Base-by-base conservation (phyloP, 768 basidiomycete species). In the Sarcodon aspratus region DNA sequence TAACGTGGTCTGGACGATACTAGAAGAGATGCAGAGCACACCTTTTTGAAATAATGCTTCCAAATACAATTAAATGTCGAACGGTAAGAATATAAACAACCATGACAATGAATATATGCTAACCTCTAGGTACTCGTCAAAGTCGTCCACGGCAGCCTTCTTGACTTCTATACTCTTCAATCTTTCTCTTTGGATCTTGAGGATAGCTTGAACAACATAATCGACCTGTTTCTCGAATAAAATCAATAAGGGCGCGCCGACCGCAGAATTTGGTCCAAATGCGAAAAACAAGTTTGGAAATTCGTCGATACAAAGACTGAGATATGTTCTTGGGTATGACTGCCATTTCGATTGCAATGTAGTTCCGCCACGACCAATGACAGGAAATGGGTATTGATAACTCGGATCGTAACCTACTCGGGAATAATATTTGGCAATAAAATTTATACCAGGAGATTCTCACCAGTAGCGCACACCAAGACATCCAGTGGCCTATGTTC, bases 241-340 rank as follows among this genome's bases (percentile, higher is more conserved):
- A 17, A 76, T 59, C 3, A 81, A 57, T n/a, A 83, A 59, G 13
- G 75, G 75, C 0, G 80, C 78, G 2, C 76, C 78, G 12, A 80
- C 70, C 7, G 54, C 69, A 0, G 76, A 67, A 57, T 80, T 81
- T 1, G 82, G 80, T 0, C 81, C 80, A 9, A 75, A 55, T 15
- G 65, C 57, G 48, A 72, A 66, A 66, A 82, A 82, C 72, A 73
- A 76, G 61, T 82, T 84, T 15, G 83, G 82, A 62, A 83, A 82
- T 7, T 75, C 78, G 44, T 80, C 75, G 15, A 77, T 70, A 17
- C 74, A 71, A 33, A 82, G 57, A 7, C 75, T 68, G 6, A 85
- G 67, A 59, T 85, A 85, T 4, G 77, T 73, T 9, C 61, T 60
- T 2, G 81, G 78, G 54, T 77, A 68, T 3, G 79, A 76, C 1